Evolutionary conservation across 2,329 filamentous ascomycete genomes (phyloP).

Genomic region (Blastomyces percursus): DNA sequence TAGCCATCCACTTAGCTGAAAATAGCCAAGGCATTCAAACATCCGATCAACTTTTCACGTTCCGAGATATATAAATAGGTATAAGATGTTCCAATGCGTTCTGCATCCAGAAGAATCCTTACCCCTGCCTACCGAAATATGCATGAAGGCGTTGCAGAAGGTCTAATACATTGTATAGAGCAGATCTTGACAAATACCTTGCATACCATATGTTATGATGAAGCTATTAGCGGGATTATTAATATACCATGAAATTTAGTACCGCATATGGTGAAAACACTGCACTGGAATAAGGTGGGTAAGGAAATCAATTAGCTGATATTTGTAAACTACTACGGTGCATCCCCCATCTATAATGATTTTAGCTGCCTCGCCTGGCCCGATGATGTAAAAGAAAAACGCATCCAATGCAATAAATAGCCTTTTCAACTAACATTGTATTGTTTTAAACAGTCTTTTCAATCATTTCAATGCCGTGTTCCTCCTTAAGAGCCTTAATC

Average conservation of each 20-base stretch:
- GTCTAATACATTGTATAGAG: not conserved
- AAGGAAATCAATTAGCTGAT: not conserved
- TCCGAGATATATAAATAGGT: not conserved
- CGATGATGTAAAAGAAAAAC: not conserved
- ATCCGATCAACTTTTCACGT: too few species aligned
- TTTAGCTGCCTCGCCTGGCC: not conserved
- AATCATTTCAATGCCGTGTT: constrained; percentile 61
- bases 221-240: not conserved
- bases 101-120: not conserved
- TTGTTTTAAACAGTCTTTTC: constrained; percentile 48
- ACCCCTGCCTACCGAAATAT: not conserved
- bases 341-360: not conserved
- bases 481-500: constrained; percentile 66
- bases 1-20: not conserved
- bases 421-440: not conserved
- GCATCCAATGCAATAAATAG: too few species aligned
- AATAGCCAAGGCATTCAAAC: too few species aligned
- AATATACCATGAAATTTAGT: not conserved
- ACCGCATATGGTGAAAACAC: not conserved
- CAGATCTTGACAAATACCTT: not conserved
- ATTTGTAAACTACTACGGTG: not conserved
- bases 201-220: not conserved
- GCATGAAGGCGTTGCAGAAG: not conserved
- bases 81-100: not conserved
- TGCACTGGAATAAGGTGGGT: not conserved